Base-by-base conservation (phyloP, 495 filamentous ascomycete genomes). In the Aspergillus affinis region DNA sequence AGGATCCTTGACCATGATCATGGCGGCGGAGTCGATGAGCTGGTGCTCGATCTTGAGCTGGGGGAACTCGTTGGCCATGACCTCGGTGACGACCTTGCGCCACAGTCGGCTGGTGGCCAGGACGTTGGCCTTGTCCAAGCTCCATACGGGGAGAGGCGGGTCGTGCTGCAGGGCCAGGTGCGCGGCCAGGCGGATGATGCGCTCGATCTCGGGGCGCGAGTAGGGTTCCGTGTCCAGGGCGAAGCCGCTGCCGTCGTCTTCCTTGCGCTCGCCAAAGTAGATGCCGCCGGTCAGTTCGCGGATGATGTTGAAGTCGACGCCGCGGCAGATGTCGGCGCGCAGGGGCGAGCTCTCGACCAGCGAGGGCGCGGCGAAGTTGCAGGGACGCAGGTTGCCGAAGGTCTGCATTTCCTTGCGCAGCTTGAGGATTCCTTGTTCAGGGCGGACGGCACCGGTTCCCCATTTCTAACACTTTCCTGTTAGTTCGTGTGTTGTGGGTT, bases 1-100 rank as follows among this genome's bases (percentile, higher is more conserved):
- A 21, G 94, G 94, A 71, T 93, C 90, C 87, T 97, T 97, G 54
- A 98, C 84, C 91, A 98, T 93, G 63, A 97, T 74, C 93, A 98
- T 97, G 54, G 94, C 93, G 19, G 93, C 94, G 57, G 85, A 90
- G 77, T 98, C 94, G 70, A 98, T 97, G 45, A 98, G 81, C 69
- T 98, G 93, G 75, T 97, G 93, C 59, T 84, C 84, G 45, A 95
- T 70, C 78, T 90, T 84, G 20, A 98, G 76, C 72, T 91, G 84
- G 30, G 94, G 94, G 77, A 93, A 98, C 80, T 98, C 94, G 56
- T 88, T 88, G 20, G 75, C 81, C 60, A 96, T 81, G 26, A 81
- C 79, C 78, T 96, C 90, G 45, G 85, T 85, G 20, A 96, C 88
- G 4, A 88, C 87, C 79, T 90, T 93, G 54, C 94, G 84, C 94